These are phyloP conservation scores for Helminthosporium solani DNA, from an alignment of 2,329 filamentous ascomycete genomes.

Conservation along the genomic window DNA sequence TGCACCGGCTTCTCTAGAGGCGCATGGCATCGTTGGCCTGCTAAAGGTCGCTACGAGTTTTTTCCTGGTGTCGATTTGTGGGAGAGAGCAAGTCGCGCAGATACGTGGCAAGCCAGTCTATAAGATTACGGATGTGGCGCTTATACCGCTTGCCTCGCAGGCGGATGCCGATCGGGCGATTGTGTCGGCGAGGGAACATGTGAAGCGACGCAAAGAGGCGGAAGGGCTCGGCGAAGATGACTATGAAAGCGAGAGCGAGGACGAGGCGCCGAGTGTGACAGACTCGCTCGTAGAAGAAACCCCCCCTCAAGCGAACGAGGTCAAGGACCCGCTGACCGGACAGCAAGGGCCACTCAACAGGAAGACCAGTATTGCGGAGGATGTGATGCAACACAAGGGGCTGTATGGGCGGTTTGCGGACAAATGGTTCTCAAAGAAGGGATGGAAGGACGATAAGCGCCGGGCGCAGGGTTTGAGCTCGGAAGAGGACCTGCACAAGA, in stretches of 20 bases:
- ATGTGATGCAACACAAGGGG: slow-evolving; percentile 81
- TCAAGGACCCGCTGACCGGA: slow-evolving; percentile 33
- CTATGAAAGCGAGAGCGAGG: slow-evolving; percentile 34
- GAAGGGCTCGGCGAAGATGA: slow-evolving; percentile 19
- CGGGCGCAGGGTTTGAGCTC: slow-evolving; percentile 68
- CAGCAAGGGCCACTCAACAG: slow-evolving; percentile 24
- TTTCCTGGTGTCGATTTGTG: slow-evolving; percentile 84
- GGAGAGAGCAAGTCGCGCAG: slow-evolving; percentile 84
- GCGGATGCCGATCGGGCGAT: slow-evolving; percentile 73
- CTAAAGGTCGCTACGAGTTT: slow-evolving; percentile 77
- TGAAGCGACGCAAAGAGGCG: slow-evolving; percentile 40
- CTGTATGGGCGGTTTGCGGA: slow-evolving; percentile 87
- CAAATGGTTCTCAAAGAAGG: slow-evolving; percentile 85
- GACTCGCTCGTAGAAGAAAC: slow-evolving; percentile 41
- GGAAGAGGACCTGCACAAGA: slow-evolving; percentile 47
- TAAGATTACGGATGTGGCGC: slow-evolving; percentile 80
- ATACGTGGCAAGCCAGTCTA: slow-evolving; percentile 81
- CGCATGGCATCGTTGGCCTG: slow-evolving; percentile 63
- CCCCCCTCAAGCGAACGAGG: slow-evolving; percentile 34
- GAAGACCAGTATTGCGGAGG: slow-evolving; percentile 69
- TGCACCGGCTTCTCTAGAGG: slow-evolving; percentile 46
- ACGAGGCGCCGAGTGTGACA: slow-evolving; percentile 37
- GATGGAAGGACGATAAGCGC: slow-evolving; percentile 73
- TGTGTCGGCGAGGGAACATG: slow-evolving; percentile 56
- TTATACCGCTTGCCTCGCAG: slow-evolving; percentile 83